Evolutionary conservation across 1,284 basidiomycete species (phyloP).

Genomic region (Pterula multifida): DNA sequence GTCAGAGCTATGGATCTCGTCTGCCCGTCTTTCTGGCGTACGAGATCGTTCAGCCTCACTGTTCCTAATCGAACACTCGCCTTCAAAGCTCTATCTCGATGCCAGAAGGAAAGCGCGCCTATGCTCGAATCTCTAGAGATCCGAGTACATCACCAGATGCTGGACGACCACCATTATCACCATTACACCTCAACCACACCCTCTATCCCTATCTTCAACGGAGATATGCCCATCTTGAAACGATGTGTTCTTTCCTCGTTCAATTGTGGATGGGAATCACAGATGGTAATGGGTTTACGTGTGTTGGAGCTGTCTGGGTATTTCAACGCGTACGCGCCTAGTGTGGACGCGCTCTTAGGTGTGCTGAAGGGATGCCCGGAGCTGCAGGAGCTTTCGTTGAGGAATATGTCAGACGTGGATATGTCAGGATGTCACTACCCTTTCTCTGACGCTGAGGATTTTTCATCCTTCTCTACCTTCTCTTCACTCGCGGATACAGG

Average conservation of each 20-base stretch:
- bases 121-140: constrained; percentile 56
- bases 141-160: constrained; percentile 59
- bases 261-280: constrained; percentile 65
- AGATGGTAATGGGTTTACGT: constrained; percentile 45
- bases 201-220: constrained; percentile 57
- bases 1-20: constrained; percentile 62
- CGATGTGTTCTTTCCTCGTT: constrained; percentile 67
- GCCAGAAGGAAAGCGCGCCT: constrained; percentile 59
- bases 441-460: constrained; percentile 17
- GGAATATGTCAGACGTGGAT: constrained; percentile 67
- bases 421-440: constrained; percentile 29
- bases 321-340: constrained; percentile 64
- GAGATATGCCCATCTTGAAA: constrained; percentile 48
- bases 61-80: constrained; percentile 68
- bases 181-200: constrained; percentile 15
- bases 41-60: constrained; percentile 53
- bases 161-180: constrained; percentile 47
- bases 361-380: constrained; percentile 59
- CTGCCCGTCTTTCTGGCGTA: constrained; percentile 60
- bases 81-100: constrained; percentile 57
- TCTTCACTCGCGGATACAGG: too few species aligned
- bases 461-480: background rate
- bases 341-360: constrained; percentile 44
- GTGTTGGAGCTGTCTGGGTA: constrained; percentile 65
- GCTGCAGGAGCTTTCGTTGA: constrained; percentile 60